Conservation (phyloP, 306 rosid genomes). For the Nissolia schottii region DNA sequence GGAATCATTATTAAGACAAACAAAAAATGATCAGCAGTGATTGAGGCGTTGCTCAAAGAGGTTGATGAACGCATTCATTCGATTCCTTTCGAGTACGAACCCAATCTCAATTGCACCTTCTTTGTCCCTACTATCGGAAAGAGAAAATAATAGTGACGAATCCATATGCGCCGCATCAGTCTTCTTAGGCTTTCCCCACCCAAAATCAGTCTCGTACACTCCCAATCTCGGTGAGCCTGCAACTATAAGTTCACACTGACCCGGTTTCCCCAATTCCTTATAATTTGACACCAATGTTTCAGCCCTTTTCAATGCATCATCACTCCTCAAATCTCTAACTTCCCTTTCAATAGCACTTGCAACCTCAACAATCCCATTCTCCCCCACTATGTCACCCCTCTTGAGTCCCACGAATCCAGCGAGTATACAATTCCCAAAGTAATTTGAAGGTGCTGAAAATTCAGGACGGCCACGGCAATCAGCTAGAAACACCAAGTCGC, state of each 20-base stretch:
- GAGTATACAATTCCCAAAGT: constrained; percentile 45
- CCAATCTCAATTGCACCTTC: constrained; percentile 38
- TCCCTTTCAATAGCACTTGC: constrained; percentile 24
- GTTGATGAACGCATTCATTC: constrained; percentile 21
- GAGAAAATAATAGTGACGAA: constrained; percentile 15
- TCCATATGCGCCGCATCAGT: constrained; percentile 33
- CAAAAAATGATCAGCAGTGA: neutral
- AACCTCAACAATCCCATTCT: constrained; percentile 25
- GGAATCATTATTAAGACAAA: neutral
- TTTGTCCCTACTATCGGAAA: constrained; percentile 24
- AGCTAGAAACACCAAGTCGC: constrained; percentile 25
- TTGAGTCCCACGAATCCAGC: neutral
- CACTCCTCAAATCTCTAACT: constrained; percentile 25
- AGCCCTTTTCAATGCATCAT: constrained; percentile 18
- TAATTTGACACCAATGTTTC: constrained; percentile 25
- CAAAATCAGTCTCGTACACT: constrained; percentile 44
- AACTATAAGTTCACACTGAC: neutral
- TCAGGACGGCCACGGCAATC: constrained; percentile 36
- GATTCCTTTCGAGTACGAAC: constrained; percentile 10
- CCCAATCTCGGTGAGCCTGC: constrained; percentile 43
- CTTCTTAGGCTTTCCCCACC: constrained; percentile 50
- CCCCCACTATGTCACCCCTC: constrained; percentile 27
- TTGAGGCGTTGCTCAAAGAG: constrained; percentile 2
- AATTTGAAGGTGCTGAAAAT: constrained; percentile 25
- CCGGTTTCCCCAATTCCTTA: neutral